Percentiles rank a stretch among this genome's conserved stretches.
Evolutionary conservation across 2,329 filamentous ascomycete genomes (phyloP).

Genomic region (Cladosporium oxysporum): DNA sequence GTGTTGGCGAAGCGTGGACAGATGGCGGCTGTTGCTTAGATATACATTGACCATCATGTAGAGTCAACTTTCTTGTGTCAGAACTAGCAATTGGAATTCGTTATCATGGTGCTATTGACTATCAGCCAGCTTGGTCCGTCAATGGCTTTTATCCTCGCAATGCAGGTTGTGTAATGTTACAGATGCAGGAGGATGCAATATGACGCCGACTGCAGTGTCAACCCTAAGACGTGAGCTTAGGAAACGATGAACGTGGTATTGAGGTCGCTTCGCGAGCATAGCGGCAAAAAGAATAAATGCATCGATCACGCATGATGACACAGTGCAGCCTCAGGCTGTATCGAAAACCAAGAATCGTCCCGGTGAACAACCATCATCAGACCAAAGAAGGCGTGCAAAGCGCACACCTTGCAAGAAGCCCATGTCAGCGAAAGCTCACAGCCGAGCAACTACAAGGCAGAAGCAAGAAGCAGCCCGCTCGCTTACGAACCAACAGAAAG

Average conservation of each 20-base stretch:
- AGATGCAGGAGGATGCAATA: neutral
- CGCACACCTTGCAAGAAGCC: neutral
- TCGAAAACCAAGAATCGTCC: neutral
- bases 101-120: too few relatives aligned
- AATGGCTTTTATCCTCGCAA: too few relatives aligned
- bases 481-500: neutral
- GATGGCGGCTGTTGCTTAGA: neutral
- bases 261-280: neutral
- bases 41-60: neutral
- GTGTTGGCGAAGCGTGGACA: slow-evolving; percentile 16
- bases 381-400: neutral
- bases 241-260: neutral
- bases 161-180: too few relatives aligned
- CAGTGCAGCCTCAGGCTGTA: neutral
- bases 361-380: neutral
- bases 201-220: neutral
- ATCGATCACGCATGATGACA: neutral
- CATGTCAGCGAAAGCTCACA: neutral
- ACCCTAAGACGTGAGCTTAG: neutral
- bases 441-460: neutral
- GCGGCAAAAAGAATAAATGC: neutral
- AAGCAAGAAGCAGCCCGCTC: neutral
- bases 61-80: too few relatives aligned
- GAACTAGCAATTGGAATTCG: too few relatives aligned
- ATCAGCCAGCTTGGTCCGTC: too few relatives aligned